Evolutionary conservation across 2,329 filamentous ascomycete genomes (phyloP), one percentile per base, ranked within the genome.

Genomic region (Phaeosphaeriaceae sp.): DNA sequence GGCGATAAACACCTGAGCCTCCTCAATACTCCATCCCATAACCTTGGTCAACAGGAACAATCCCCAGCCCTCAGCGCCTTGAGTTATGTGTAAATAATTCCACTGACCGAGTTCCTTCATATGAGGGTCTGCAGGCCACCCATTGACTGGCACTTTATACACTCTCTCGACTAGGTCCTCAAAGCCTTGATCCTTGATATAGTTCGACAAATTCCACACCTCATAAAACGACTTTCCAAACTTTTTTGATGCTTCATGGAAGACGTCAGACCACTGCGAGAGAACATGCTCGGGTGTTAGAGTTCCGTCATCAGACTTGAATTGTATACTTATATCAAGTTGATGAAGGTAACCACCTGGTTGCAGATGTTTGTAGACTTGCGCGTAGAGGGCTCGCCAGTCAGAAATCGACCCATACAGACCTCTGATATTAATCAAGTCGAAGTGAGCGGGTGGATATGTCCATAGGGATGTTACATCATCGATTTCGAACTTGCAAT

Each of bases 401-500:
- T 77, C 73, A 2, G 68, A 64, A 13, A 79, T 72, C 44, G 67
- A 72, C 21, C 77, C 76, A 46, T 74, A 76, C 7, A 79, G 54
- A 11, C 71, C 71, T 32, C 77, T 73, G 13, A 75, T 59, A 54
- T 79, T 75, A 50, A 79, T 74, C 38, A 76, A 72, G 52, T 78
- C 76, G 45, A 72, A 72, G 41, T 41, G 41, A 1, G 44, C 9
- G 2, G 37, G 26, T 1, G 64, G 63, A 29, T 58, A 70, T 1
- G 73, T 75, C 76, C 76, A 79, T 15, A 60, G 60, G 2, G 61
- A 56, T 3, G 67, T 72, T 15, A 73, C 59, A 47, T 79, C 77
- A 57, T 79, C 77, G 39, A 80, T 67, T 46, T 78, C 72, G 58
- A 79, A 79, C 29, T 66, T 65, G 52, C 70, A 71, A 54, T 79